Evolutionary conservation across 345 rosid species (phyloP).

Genomic region (Turnera subulata): DNA sequence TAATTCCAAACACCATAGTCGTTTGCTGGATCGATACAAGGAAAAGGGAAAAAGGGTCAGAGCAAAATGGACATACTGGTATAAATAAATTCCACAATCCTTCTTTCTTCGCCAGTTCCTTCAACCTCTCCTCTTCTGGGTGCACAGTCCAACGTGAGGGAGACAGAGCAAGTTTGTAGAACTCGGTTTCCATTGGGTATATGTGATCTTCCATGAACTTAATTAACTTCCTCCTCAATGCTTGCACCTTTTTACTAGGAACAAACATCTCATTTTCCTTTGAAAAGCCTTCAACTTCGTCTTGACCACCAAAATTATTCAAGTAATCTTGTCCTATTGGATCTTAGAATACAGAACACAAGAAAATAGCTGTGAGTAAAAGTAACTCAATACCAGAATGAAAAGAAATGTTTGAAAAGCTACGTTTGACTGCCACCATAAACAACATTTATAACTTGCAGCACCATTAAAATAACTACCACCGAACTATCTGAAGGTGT

Average conservation of each 20-base stretch:
- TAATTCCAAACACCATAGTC: too few species aligned
- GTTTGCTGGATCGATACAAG: background rate
- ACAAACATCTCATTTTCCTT: constrained; percentile 62
- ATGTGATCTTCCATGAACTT: constrained; percentile 89
- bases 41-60: background rate
- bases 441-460: too few species aligned
- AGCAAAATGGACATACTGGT: constrained; percentile 43
- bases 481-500: too few species aligned
- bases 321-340: constrained; percentile 28
- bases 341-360: constrained; percentile 10
- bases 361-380: too few species aligned
- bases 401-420: background rate
- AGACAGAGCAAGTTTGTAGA: constrained; percentile 71
- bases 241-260: constrained; percentile 59
- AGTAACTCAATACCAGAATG: background rate
- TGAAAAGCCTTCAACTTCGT: constrained; percentile 35
- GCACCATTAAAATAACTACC: too few species aligned
- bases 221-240: constrained; percentile 58
- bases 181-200: constrained; percentile 80
- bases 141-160: constrained; percentile 76
- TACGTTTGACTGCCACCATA: too few species aligned
- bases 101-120: constrained; percentile 81
- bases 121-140: constrained; percentile 88
- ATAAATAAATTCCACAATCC: constrained; percentile 91
- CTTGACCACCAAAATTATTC: constrained; percentile 19